Base-by-base conservation (phyloP, 495 filamentous ascomycete genomes). In the Penicillium riverlandense region DNA sequence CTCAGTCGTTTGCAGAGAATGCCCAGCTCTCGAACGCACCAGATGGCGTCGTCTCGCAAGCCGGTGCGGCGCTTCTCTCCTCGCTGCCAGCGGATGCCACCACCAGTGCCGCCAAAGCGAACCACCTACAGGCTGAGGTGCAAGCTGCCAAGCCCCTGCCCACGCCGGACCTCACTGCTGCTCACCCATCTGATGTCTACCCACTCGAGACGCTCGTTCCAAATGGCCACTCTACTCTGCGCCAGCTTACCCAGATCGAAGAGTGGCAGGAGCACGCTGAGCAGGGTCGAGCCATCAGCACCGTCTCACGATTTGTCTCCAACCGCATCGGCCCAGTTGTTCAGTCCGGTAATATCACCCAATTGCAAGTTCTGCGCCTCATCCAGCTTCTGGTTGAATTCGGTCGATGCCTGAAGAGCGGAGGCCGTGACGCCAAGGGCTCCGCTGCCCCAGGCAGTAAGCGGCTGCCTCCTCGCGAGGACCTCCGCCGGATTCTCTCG, bases 131-230 rank as follows among this genome's bases (percentile, higher is more conserved):
- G 48, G 76, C 79, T 12, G 75, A 72, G 38, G 68, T 84, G 35
- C 83, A 88, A 57, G 74, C 71, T 29, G 69, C 72, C 29, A 92
- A 94, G 54, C 89, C 92, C 11, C 72, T 90, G 29, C 92, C 92
- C 2, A 76, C 70, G 10, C 76, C 85, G 37, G 87, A 97, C 58
- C 71, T 82, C 37, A 72, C 78, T 2, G 90, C 87, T 15, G 63
- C 72, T 28, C 79, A 80, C 14, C 78, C 88, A n/a, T 75, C 79
- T 10, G 87, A 95, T 32, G 88, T 96, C 33, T 98, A 98, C 62
- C 62, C 84, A 2, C 62, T 86, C 36, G 75, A 83, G 16, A 67
- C 69, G 10, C 65, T 98, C 36, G 79, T 96, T 15, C 64, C 66
- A 7, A 66, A 68, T 37, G 66, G 69, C 33, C 44, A 65, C 35